Evolutionary conservation across 345 rosid species (phyloP).

Genomic region (rapeseed (Brassica napus)): DNA sequence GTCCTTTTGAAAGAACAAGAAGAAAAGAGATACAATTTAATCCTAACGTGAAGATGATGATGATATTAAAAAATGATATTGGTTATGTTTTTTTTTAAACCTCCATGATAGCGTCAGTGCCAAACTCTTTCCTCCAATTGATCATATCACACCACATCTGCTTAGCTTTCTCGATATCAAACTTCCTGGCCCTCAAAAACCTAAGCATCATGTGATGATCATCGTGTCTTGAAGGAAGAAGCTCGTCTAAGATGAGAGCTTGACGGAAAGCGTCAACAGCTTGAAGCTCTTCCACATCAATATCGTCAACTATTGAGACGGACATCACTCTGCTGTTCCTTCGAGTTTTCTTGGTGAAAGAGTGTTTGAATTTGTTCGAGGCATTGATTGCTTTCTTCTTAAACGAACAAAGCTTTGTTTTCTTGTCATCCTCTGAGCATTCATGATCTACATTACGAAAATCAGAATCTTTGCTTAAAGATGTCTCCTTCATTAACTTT

Average conservation of each 20-base stretch:
- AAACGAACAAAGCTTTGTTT: constrained; percentile 65
- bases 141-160: constrained; percentile 95
- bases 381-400: constrained; percentile 83
- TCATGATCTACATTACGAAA: constrained; percentile 39
- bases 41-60: not conserved
- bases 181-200: constrained; percentile 90
- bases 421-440: constrained; percentile 67
- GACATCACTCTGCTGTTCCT: constrained; percentile 74
- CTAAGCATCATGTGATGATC: constrained; percentile 86
- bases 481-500: not conserved
- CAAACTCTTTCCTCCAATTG: constrained; percentile 82
- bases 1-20: constrained; percentile 48
- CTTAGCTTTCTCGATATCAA: constrained; percentile 80
- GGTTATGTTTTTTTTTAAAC: constrained; percentile 31
- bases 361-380: constrained; percentile 72
- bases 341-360: constrained; percentile 64
- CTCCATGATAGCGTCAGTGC: constrained; percentile 77
- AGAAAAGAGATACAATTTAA: not conserved
- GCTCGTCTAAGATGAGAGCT: constrained; percentile 75
- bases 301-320: constrained; percentile 56
- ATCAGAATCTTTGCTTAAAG: not conserved
- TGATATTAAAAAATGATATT: not conserved
- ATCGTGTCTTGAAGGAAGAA: constrained; percentile 74
- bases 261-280: constrained; percentile 91
- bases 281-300: constrained; percentile 74